Conservation (phyloP, 257 asterid species). For the Cruciata laevipes region DNA sequence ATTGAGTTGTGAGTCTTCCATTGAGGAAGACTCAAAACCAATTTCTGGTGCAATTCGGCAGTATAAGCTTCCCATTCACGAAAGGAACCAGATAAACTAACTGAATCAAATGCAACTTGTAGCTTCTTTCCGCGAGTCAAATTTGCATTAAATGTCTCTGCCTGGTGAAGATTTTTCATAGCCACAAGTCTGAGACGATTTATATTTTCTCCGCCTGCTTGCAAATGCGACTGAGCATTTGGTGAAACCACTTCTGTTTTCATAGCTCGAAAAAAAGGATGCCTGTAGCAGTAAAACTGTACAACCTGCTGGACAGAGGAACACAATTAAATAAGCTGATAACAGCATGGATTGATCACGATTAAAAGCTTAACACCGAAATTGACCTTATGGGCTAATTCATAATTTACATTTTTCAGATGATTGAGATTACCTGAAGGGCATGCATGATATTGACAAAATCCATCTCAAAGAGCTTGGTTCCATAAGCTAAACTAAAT, state of each 20-base stretch:
- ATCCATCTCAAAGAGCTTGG: conserved; percentile 36
- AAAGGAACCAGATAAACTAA: conserved; percentile 36
- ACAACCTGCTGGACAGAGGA: conserved; percentile 38
- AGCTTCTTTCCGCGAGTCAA: conserved; percentile 14
- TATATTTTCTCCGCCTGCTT: conserved; percentile 24
- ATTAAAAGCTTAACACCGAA: not conserved
- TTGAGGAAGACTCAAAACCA: conserved; percentile 39
- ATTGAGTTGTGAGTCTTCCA: conserved; percentile 59
- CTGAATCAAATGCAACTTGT: conserved; percentile 29
- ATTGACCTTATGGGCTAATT: not conserved
- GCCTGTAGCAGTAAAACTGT: conserved; percentile 59
- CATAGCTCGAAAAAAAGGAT: conserved; percentile 12
- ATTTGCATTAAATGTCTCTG: conserved; percentile 24
- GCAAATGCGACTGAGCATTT: conserved; percentile 27
- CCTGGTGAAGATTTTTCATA: conserved; percentile 40
- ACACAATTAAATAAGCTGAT: not conserved
- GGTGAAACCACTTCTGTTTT: conserved; percentile 20
- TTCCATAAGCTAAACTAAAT: conserved; percentile 39
- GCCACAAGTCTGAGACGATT: conserved; percentile 25
- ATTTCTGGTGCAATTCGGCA: conserved; percentile 32
- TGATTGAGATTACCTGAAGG: conserved; percentile 61
- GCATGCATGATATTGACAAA: conserved; percentile 71
- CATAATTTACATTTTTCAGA: no score
- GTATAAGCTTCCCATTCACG: conserved; percentile 64
- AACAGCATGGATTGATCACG: not conserved